Conservation (phyloP, 129 eudicot species). For the Chrysanthemum makinoi region DNA sequence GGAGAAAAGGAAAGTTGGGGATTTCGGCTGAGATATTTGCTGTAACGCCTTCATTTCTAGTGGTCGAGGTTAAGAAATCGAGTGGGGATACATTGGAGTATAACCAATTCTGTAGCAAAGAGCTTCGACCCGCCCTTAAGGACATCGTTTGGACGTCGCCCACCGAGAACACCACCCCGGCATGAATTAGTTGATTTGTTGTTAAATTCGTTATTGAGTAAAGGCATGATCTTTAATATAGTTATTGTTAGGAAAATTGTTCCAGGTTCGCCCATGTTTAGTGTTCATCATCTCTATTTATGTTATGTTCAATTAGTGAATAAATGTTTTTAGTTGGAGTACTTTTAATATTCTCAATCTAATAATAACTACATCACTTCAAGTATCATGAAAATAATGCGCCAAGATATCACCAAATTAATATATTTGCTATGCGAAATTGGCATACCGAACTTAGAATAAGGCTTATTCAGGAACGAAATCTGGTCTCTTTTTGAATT, state of each 20-base stretch:
- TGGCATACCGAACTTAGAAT: no score
- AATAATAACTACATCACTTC: no score
- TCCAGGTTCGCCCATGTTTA: no score
- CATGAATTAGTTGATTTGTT: slow-evolving; percentile 2
- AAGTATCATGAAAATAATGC: no score
- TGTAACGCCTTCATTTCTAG: slow-evolving; percentile 59
- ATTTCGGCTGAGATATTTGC: slow-evolving; percentile 71
- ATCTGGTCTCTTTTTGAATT: no score
- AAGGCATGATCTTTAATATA: not conserved
- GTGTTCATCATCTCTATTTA: no score
- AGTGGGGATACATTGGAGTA: slow-evolving; percentile 86
- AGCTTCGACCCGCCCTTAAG: slow-evolving; percentile 85
- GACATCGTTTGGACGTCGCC: slow-evolving; percentile 62
- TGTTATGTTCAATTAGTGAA: not conserved
- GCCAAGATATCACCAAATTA: no score
- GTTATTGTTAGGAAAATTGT: not conserved
- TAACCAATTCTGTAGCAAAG: slow-evolving; percentile 78
- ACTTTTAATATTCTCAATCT: no score
- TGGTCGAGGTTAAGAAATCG: slow-evolving; percentile 80
- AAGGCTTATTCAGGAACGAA: no score
- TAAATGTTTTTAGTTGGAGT: not conserved
- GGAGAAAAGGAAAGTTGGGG: slow-evolving; percentile 84
- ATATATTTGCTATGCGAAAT: no score
- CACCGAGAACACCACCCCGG: slow-evolving; percentile 29
- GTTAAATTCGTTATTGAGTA: not conserved